These are phyloP conservation scores for Pseudevernia furfuracea DNA, from an alignment of 495 filamentous ascomycete species.

Conservation along the genomic window DNA sequence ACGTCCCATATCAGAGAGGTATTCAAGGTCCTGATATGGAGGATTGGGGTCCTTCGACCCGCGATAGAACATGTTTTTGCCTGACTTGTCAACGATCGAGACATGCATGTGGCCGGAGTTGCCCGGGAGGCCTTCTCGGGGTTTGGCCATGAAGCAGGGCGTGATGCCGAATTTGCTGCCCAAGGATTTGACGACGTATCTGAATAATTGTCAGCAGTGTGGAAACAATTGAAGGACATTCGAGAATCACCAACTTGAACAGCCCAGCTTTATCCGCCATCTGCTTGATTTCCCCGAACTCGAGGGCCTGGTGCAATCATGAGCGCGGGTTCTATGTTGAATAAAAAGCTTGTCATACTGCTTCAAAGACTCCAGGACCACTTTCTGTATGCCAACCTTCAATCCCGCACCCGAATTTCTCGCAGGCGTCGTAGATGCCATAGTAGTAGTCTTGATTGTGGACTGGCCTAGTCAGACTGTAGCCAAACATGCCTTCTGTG, in stretches of 20 bases:
- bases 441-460: conserved; percentile 96
- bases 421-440: conserved; percentile 76
- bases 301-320: conserved; percentile 49
- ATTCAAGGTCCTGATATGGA: conserved; percentile 61
- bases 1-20: conserved; percentile 82
- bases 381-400: conserved; percentile 98
- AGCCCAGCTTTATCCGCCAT: conserved; percentile 89
- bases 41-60: conserved; percentile 60
- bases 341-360: conserved; percentile 44
- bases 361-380: conserved; percentile 93
- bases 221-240: not conserved
- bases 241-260: conserved; percentile 62
- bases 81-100: conserved; percentile 61
- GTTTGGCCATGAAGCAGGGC: conserved; percentile 99
- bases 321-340: not conserved
- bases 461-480: conserved; percentile 83
- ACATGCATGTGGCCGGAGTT: conserved; percentile 96
- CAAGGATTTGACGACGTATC: conserved; percentile 78
- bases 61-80: conserved; percentile 75
- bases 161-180: conserved; percentile 83
- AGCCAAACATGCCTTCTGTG: conserved; percentile 97
- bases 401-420: conserved; percentile 70
- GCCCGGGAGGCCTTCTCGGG: conserved; percentile 77
- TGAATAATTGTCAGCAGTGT: conserved; percentile 23
- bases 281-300: conserved; percentile 71